phyloP scores from a whole-genome alignment of 1,284 basidiomycete genomes.

The Mycosarcoma maydis region DNA sequence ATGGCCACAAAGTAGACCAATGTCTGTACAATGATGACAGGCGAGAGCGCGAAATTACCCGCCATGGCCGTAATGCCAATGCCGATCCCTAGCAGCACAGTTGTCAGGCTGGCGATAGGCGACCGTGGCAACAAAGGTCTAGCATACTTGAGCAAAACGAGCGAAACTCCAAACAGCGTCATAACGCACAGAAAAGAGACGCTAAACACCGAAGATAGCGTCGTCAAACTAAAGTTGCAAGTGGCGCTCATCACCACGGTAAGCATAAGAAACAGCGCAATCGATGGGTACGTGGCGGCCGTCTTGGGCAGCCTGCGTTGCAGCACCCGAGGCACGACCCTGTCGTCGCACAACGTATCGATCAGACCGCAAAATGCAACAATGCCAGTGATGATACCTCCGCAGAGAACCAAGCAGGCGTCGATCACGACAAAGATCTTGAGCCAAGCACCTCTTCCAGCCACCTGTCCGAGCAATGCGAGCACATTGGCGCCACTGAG shows the following conservation, averaged over 20 bases:
- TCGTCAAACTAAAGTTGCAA: slow-evolving; percentile 71
- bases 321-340: slow-evolving; percentile 73
- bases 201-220: slow-evolving; percentile 55
- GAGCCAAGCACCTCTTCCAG: slow-evolving; percentile 42
- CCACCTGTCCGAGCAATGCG: slow-evolving; percentile 30
- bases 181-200: slow-evolving; percentile 76
- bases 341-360: slow-evolving; percentile 68
- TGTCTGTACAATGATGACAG: slow-evolving; percentile 74
- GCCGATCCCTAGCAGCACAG: slow-evolving; percentile 71
- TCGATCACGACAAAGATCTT: slow-evolving; percentile 50
- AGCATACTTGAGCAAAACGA: slow-evolving; percentile 75
- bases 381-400: slow-evolving; percentile 55
- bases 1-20: slow-evolving; percentile 64
- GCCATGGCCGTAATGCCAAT: slow-evolving; percentile 73
- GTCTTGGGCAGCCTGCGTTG: slow-evolving; percentile 71
- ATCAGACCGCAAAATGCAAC: slow-evolving; percentile 42
- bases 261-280: slow-evolving; percentile 72
- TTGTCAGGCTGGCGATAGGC: slow-evolving; percentile 68
- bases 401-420: slow-evolving; percentile 51
- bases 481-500: slow-evolving; percentile 47
- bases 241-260: slow-evolving; percentile 73
- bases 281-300: slow-evolving; percentile 72
- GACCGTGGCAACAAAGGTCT: slow-evolving; percentile 72
- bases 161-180: slow-evolving; percentile 74
- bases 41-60: slow-evolving; percentile 48